Base-by-base conservation (phyloP, 208 protist species). In the Naegleria lovaniensis region DNA sequence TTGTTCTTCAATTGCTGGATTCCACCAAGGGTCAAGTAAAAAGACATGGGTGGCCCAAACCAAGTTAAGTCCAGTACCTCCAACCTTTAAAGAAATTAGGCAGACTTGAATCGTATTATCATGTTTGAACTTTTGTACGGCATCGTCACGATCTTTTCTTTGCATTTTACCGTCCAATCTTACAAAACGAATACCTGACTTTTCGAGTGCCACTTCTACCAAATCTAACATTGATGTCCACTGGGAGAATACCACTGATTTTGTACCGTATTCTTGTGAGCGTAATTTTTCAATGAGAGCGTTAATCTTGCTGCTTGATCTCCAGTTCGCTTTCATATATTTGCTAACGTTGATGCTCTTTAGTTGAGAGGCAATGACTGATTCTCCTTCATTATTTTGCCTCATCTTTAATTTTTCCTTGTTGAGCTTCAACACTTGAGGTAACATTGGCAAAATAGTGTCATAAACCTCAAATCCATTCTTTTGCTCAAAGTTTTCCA, bases 181-280 rank as follows among this genome's bases (percentile, higher is more conserved):
- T 16, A 97, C 87, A 89, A 94, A 97, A 16, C 91, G 40, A 90
- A 98, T 95, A 58, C 91, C 92, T 89, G 92, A 94, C 25, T 92
- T 90, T 9, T 95, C 91, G 0, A 99, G 92, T 2, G 95, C 92
- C 0, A 95, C 94, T 38, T 98, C 95, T 75, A 99, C 95, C 13
- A 99, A 93, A 91, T 99, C 97, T 92, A 99, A 96, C 93, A 99
- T 98, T 0, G 95, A 97, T 5, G 98, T 99, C 94, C 98, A 99
- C 88, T 99, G 98, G 19, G 96, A 98, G 91, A 99, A 99, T 13
- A 88, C 41, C 0, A 88, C 84, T n/a, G 36, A 48, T 38, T 88
- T 88, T 58, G 39, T 88, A 16, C 13, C 25, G 2, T n/a, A 38
- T 7, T 94, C 89, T 87, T 97, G 95, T 5, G 94, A 93, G 83